A percentile compares a stretch with the other conserved stretches of the same genome.
Evolutionary conservation across 805 yeast genomes (phyloP).

Genomic region (Yarrowia phangngaensis): DNA sequence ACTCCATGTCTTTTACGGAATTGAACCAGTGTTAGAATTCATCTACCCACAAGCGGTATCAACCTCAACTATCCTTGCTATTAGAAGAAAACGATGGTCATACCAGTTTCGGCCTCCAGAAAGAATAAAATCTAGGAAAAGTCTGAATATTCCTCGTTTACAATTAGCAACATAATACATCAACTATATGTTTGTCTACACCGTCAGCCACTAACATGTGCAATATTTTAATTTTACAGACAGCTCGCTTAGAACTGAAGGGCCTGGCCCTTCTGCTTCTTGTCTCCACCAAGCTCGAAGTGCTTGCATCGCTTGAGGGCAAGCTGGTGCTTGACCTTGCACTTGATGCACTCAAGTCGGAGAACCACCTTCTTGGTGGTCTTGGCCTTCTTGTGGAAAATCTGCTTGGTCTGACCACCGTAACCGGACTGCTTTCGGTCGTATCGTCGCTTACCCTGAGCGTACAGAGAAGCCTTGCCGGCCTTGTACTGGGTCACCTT

Average conservation of each 20-base stretch:
- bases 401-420: constrained; percentile 99
- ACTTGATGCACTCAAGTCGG: constrained; percentile 96
- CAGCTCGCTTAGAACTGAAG: constrained; percentile 79
- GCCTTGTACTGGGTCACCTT: constrained; percentile 99
- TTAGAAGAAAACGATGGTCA: too few relatives aligned
- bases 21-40: too few relatives aligned
- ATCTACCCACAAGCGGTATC: too few relatives aligned
- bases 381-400: constrained; percentile 99
- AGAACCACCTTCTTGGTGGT: constrained; percentile 99
- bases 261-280: constrained; percentile 99
- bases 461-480: constrained; percentile 98
- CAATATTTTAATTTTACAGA: constrained; percentile 25
- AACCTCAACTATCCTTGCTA: too few relatives aligned
- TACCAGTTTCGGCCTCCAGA: too few relatives aligned
- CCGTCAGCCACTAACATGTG: constrained; percentile 11
- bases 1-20: too few relatives aligned
- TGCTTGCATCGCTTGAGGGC: constrained; percentile 99
- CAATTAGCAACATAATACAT: too few relatives aligned
- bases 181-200: too few relatives aligned
- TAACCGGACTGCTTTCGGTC: constrained; percentile 99
- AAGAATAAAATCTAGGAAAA: too few relatives aligned
- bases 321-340: constrained; percentile 98
- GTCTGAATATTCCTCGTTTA: too few relatives aligned
- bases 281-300: constrained; percentile 99
- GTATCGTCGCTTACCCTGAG: constrained; percentile 99